Evolutionary conservation across 495 filamentous ascomycete genomes (phyloP).

Genomic region (Xylaria grammica): DNA sequence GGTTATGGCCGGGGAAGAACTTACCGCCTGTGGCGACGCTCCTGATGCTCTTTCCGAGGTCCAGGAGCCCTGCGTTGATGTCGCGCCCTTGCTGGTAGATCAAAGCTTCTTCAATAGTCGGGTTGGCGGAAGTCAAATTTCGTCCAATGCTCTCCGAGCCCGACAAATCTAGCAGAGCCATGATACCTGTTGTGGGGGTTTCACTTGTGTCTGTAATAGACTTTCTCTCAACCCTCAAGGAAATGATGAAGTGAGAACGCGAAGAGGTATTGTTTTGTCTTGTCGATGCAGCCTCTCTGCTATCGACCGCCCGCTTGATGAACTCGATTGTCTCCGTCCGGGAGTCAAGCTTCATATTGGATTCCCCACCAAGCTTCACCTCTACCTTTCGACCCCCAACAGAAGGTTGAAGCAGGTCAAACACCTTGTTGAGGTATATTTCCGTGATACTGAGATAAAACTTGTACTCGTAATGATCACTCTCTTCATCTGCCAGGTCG

Average conservation of each 20-base stretch:
- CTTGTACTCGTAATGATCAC: slow-evolving; percentile 70
- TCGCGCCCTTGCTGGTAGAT: slow-evolving; percentile 71
- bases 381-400: slow-evolving; percentile 69
- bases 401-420: slow-evolving; percentile 69
- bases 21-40: slow-evolving; percentile 82
- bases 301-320: slow-evolving; percentile 1
- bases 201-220: not conserved
- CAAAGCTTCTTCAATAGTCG: slow-evolving; percentile 61
- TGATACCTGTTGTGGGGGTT: slow-evolving; percentile 64
- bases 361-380: not conserved
- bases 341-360: not conserved
- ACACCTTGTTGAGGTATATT: slow-evolving; percentile 92
- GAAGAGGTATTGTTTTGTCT: slow-evolving; percentile 90
- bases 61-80: slow-evolving; percentile 89
- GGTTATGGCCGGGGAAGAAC: slow-evolving; percentile 90
- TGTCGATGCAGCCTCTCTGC: slow-evolving; percentile 51
- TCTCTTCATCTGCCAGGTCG: slow-evolving; percentile 49
- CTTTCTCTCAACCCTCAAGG: slow-evolving; percentile 66
- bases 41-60: slow-evolving; percentile 91
- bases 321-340: slow-evolving; percentile 9
- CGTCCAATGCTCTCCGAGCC: slow-evolving; percentile 86
- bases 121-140: slow-evolving; percentile 69
- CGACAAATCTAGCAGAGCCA: slow-evolving; percentile 93
- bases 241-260: slow-evolving; percentile 93
- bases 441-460: slow-evolving; percentile 94